Conservation (phyloP, 1,284 basidiomycete genomes). For the Boletellus deceptivus region DNA sequence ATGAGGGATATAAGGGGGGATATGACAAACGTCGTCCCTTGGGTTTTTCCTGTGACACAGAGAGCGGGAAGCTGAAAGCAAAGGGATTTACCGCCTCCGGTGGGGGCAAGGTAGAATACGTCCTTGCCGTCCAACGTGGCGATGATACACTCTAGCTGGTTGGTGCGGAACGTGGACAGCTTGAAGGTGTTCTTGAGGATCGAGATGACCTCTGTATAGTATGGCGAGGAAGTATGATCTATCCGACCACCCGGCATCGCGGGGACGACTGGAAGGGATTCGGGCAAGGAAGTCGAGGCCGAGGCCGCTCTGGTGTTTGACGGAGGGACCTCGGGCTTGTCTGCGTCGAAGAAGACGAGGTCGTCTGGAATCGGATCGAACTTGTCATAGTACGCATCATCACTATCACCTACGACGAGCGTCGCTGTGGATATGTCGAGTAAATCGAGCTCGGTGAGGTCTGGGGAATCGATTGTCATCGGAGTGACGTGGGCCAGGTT, state of each 20-base stretch:
- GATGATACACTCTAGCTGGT: constrained; percentile 88
- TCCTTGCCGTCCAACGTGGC: constrained; percentile 80
- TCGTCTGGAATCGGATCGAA: constrained; percentile 26
- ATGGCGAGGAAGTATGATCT: constrained; percentile 36
- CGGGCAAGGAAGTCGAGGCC: constrained; percentile 7
- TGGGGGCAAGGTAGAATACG: constrained; percentile 96
- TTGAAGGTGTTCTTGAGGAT: constrained; percentile 68
- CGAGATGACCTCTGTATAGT: constrained; percentile 59
- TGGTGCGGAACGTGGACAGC: constrained; percentile 69
- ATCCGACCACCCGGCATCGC: constrained; percentile 10
- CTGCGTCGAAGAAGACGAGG: constrained; percentile 15
- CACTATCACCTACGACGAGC: constrained; percentile 24
- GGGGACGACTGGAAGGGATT: constrained; percentile 2
- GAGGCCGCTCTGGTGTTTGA: not conserved
- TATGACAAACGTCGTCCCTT: constrained; percentile 88
- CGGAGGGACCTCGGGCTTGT: constrained; percentile 3
- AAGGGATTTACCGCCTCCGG: constrained; percentile 91
- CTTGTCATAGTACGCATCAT: constrained; percentile 32
- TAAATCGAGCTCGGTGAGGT: constrained; percentile 14
- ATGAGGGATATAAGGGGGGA: constrained; percentile 91
- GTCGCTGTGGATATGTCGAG: constrained; percentile 21
- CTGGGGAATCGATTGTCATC: constrained; percentile 8
- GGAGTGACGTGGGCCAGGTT: constrained; percentile 2
- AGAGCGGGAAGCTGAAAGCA: constrained; percentile 89
- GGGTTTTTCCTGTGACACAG: constrained; percentile 67